Base-by-base conservation (phyloP, 257 asterid genomes). In the Capsicum chinense region DNA sequence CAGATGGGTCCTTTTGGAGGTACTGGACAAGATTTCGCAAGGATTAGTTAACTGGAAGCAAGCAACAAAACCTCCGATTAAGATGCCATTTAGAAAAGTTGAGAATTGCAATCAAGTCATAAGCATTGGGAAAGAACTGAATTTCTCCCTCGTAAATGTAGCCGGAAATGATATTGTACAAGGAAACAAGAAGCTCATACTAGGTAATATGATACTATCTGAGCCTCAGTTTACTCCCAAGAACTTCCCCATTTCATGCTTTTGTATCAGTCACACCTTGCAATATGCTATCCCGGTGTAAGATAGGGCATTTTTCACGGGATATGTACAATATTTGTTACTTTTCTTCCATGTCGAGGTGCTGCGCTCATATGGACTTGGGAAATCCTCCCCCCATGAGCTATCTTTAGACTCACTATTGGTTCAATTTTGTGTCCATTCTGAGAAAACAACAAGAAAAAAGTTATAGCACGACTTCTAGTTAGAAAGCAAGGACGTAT, bases 51-150 rank as follows among this genome's bases (percentile, higher is more conserved):
- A 89, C 57, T 93, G 98, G 98, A 95, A 93, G 86, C 90, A 85
- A 84, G 98, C 97, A 79, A 84, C 97, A 56, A 95, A 92, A 87
- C 98, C 95, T 70, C 98, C 98, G 14, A 92, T 93, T 82, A 91
- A 92, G 90, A 91, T 95, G 95, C 95, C 98, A 78, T 95, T 95
- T 58, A 86, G 97, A 85, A 95, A 92, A 85, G 95, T 95, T 82
- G 98, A 93, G 90, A 95, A 95, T 79, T 92, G 97, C 92, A 95
- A 95, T 91, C 98, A 95, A 92, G 98, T 92, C 33, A 84, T 95
- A 83, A 90, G 95, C 7, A 91, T 95, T 84, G 98, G 98, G 88
- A 95, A 93, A 88, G 91, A 90, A 39, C 86, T 95, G 86, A 92
- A 92, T 86, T 92, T 95, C 89, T 93, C 98, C 74, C 97, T 95